Conservation (phyloP, 2,329 filamentous ascomycete species). For the Cadophora luteo-olivacea region DNA sequence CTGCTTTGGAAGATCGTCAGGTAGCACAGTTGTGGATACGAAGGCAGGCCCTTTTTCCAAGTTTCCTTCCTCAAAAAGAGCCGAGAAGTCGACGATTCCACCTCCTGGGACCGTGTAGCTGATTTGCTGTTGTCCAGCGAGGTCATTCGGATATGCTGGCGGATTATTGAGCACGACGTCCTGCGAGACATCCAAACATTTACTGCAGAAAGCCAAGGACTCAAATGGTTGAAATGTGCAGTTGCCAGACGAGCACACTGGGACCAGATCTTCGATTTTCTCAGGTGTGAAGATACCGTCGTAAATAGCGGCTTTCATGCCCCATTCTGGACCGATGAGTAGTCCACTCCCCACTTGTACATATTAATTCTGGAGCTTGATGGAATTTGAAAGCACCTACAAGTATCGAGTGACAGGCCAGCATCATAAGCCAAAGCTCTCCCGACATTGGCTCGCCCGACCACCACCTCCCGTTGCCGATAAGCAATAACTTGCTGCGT, state of each 20-base stretch:
- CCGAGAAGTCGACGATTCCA: conserved; percentile 10
- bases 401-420: conserved; percentile 10
- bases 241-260: background rate
- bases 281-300: conserved; percentile 20
- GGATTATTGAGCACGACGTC: background rate
- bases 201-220: conserved; percentile 23
- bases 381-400: conserved; percentile 5
- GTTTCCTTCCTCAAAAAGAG: background rate
- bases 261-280: conserved; percentile 6
- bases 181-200: conserved; percentile 19
- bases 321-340: conserved; percentile 15
- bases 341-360: conserved; percentile 20
- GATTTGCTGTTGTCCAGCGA: conserved; percentile 13
- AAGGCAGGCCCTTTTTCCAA: background rate
- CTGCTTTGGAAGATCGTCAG: background rate
- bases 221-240: conserved; percentile 19
- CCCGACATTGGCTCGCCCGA: background rate
- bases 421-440: conserved; percentile 1
- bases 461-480: background rate
- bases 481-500: background rate
- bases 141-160: background rate
- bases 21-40: background rate
- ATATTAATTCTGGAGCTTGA: background rate
- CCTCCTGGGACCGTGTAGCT: conserved; percentile 21
- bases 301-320: conserved; percentile 22